phyloP scores from a whole-genome alignment of 257 asterid genomes.

The Thymus mandschuricus region DNA sequence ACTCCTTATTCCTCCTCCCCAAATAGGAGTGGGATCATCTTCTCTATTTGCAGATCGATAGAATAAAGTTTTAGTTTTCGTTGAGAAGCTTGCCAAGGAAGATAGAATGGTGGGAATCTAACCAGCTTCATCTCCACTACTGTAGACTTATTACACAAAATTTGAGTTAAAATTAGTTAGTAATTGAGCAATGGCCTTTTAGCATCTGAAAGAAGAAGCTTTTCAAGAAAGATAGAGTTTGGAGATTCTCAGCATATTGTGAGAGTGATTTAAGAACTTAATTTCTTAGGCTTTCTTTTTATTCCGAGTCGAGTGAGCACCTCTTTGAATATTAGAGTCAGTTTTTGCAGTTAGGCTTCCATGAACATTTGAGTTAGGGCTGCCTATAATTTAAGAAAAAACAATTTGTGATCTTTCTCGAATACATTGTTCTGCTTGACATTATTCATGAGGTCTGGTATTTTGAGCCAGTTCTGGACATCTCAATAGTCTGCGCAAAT shows the following conservation, averaged over 20 bases:
- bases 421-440: neutral
- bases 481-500: slow-evolving; percentile 7
- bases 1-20: neutral
- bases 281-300: slow-evolving; percentile 9
- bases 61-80: neutral
- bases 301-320: neutral
- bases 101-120: neutral
- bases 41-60: neutral
- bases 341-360: neutral
- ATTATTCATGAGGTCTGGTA: slow-evolving; percentile 4
- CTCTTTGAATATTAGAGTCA: slow-evolving; percentile 5
- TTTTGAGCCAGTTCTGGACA: slow-evolving; percentile 6
- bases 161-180: neutral
- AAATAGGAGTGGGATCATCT: neutral
- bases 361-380: neutral
- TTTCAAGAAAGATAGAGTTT: neutral
- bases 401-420: neutral
- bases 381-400: slow-evolving; percentile 1
- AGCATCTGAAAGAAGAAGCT: neutral
- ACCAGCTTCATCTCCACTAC: neutral
- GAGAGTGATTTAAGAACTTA: neutral
- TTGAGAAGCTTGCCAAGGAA: neutral
- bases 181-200: neutral
- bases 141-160: neutral
- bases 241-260: neutral